A percentile compares a stretch with the other conserved stretches of the same genome.
phyloP scores from a whole-genome alignment of 495 filamentous ascomycete species.

The Hypoxylon rickii region DNA sequence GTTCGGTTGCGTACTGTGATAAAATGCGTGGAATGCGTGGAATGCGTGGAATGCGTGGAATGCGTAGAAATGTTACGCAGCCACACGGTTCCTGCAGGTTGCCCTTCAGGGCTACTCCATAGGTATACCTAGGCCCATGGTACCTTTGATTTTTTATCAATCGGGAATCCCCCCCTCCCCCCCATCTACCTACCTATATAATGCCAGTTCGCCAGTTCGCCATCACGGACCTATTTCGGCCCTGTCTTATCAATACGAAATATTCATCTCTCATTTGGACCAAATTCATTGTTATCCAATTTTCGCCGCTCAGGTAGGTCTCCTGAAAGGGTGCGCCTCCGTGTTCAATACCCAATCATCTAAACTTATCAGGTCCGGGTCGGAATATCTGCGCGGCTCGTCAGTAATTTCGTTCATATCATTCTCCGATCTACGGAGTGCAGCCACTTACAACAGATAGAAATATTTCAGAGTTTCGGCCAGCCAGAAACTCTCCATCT shows the following conservation, averaged over 20 bases:
- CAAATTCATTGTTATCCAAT: not conserved
- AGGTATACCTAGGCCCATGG: too few relatives aligned
- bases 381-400: conserved; percentile 32
- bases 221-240: not conserved
- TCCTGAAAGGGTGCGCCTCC: conserved; percentile 61
- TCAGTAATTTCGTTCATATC: conserved; percentile 2
- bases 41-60: too few relatives aligned
- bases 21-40: too few relatives aligned
- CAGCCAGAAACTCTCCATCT: conserved; percentile 68
- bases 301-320: conserved; percentile 42
- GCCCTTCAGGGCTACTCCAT: too few relatives aligned
- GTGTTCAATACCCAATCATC: conserved; percentile 84
- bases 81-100: too few relatives aligned
- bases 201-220: too few relatives aligned
- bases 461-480: conserved; percentile 94
- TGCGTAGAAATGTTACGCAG: too few relatives aligned
- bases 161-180: too few relatives aligned
- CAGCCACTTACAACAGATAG: conserved; percentile 79
- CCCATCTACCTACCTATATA: too few relatives aligned
- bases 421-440: not conserved
- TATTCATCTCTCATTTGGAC: not conserved
- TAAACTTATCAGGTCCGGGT: conserved; percentile 69
- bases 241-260: conserved; percentile 15
- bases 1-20: conserved; percentile 29
- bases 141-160: too few relatives aligned